phyloP scores from a whole-genome alignment of 805 yeast genomes.

The Candida xiaguanensis region DNA sequence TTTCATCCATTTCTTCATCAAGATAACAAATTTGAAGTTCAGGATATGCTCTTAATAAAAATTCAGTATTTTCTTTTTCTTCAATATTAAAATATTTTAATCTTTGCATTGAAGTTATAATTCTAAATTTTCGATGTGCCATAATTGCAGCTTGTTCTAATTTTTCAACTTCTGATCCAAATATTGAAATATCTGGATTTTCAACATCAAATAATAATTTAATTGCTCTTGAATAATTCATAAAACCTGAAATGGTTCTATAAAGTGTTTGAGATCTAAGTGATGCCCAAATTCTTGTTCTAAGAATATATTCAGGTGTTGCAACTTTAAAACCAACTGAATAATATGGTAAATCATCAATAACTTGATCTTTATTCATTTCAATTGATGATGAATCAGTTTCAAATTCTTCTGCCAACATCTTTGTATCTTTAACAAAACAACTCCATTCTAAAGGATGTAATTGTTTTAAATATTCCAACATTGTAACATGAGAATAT shows the following conservation, averaged over 20 bases:
- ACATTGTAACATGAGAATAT: constrained; percentile 87
- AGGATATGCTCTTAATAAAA: constrained; percentile 78
- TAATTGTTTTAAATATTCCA: constrained; percentile 90
- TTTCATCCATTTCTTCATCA: constrained; percentile 85
- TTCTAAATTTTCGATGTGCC: constrained; percentile 80
- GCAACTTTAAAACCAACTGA: constrained; percentile 97
- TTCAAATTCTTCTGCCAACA: constrained; percentile 91
- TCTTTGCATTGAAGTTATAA: constrained; percentile 85
- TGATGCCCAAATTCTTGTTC: constrained; percentile 99
- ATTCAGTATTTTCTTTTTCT: constrained; percentile 77
- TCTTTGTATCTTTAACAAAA: constrained; percentile 93
- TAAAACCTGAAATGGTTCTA: constrained; percentile 96
- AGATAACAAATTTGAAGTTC: constrained; percentile 87
- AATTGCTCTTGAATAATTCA: constrained; percentile 97
- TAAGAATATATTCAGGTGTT: constrained; percentile 91
- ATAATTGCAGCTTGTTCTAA: constrained; percentile 50
- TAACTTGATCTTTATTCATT: constrained; percentile 40
- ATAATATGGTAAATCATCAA: constrained; percentile 90
- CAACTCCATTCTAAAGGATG: constrained; percentile 98
- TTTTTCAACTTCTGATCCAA: constrained; percentile 29
- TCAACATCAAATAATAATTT: constrained; percentile 86
- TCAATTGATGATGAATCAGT: constrained; percentile 17
- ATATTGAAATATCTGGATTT: constrained; percentile 62
- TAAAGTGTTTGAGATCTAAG: constrained; percentile 94
- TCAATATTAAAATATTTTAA: constrained; percentile 66